Evolutionary conservation across 2,329 filamentous ascomycete genomes (phyloP).

Genomic region (Fusarium pseudonygamai): DNA sequence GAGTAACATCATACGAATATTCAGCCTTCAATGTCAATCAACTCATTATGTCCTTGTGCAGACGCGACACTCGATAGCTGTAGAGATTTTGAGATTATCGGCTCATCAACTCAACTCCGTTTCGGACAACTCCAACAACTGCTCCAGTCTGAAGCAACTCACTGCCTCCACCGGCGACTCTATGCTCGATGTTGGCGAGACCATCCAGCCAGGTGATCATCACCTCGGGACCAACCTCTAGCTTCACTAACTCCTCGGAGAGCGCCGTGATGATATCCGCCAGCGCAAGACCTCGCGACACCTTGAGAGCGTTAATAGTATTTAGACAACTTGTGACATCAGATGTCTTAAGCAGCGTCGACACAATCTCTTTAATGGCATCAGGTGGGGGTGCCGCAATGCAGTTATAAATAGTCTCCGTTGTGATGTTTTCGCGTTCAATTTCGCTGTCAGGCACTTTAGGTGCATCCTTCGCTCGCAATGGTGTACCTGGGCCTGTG

Average conservation of each 20-base stretch:
- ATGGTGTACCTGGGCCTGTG: conserved; percentile 66
- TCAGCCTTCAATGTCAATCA: neutral
- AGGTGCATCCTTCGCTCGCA: conserved; percentile 68
- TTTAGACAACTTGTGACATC: conserved; percentile 91
- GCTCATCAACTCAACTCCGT: conserved; percentile 78
- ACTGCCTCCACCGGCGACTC: conserved; percentile 85
- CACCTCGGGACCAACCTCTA: conserved; percentile 87
- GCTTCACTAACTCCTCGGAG: conserved; percentile 80
- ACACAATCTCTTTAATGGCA: conserved; percentile 85
- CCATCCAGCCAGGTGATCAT: conserved; percentile 93
- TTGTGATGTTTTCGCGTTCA: conserved; percentile 81
- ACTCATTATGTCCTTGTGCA: neutral
- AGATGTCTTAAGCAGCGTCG: conserved; percentile 82
- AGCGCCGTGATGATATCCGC: conserved; percentile 93
- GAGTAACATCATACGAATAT: neutral
- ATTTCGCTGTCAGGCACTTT: conserved; percentile 71
- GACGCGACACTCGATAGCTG: neutral
- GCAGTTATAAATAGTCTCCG: conserved; percentile 95
- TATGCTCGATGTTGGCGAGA: conserved; percentile 90
- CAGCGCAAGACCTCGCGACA: conserved; percentile 83
- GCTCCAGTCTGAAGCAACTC: conserved; percentile 93
- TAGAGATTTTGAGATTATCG: conserved; percentile 35
- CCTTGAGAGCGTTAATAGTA: conserved; percentile 89
- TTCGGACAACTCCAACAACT: conserved; percentile 86
- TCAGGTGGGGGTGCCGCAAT: conserved; percentile 93